Evolutionary conservation across 179 eudicot species (phyloP), one percentile per base, ranked within the genome.

Genomic region (Carnegiea gigantea): DNA sequence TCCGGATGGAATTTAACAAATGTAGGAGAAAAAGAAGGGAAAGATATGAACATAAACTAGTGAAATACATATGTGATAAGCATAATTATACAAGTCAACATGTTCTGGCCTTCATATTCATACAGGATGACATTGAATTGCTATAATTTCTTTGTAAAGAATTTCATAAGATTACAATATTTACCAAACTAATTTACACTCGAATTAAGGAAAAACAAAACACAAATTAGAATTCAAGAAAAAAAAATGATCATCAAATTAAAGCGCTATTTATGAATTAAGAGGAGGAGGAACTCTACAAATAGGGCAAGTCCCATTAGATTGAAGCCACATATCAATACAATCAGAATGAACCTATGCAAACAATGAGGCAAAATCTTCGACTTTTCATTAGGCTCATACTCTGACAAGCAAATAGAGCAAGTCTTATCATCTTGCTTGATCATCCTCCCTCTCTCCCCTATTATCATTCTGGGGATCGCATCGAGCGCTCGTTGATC

Each of bases 361-460:
- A 81, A 78, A 75, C 87, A 84, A 33, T 65, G 64, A 21, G 87
- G 87, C 49, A 84, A 65, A 1, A 84, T 81, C 84, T 78, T 84
- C 82, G 73, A 62, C 53, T 67, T 84, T 13, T 84, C 84, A 62
- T 14, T 68, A 13, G 86, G 77, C 72, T 23, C 53, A 78, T 84
- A 84, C 51, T 81, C 81, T 8, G 74, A 74, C 77, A 84, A 81
- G 38, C 87, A 84, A 64, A 84, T 84, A 14, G 82, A 10, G 11
- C 87, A 84, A 30, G 2, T 78, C 5, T 78, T 73, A 11, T 84
- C 84, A 67, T 84, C 82, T 44, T 84, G 64, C 73, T 81, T 84
- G 10, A 84, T 84, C 84, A 84, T 81, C 51, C 86, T 84, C 53
- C 86, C 86, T 74, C 86, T 84, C 14, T 81, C 82, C 17, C 86